Evolutionary conservation across 78 protist species (phyloP).

Genomic region (Dictyostelium brefeldianum): DNA sequence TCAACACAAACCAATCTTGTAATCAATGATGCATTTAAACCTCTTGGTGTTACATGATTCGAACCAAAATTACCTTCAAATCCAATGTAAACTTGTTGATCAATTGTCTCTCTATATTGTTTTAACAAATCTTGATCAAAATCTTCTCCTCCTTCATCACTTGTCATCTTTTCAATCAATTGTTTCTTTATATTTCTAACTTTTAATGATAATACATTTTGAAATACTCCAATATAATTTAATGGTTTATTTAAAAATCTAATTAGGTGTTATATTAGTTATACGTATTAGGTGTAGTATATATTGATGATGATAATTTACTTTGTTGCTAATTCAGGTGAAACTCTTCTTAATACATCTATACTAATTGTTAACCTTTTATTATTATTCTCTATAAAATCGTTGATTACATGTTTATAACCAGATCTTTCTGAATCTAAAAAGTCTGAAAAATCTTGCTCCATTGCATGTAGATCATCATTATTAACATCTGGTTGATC

Average conservation of each 20-base stretch:
- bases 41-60: conserved; percentile 95
- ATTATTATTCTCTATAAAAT: conserved; percentile 32
- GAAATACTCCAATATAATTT: conserved; percentile 6
- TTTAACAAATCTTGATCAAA: conserved; percentile 6
- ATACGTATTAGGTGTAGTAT: not conserved
- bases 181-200: not conserved
- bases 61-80: conserved; percentile 96
- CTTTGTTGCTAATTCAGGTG: conserved; percentile 5
- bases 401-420: not conserved
- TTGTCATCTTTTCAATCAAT: not conserved
- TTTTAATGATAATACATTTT: not conserved
- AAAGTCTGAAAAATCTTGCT: conserved; percentile 28
- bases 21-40: conserved; percentile 87
- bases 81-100: conserved; percentile 85
- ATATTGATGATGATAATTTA: not conserved
- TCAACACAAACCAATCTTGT: conserved; percentile 94
- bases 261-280: not conserved
- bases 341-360: conserved; percentile 17
- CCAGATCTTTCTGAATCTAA: not conserved
- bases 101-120: not conserved
- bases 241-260: conserved; percentile 34
- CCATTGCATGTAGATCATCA: not conserved
- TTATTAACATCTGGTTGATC: not conserved
- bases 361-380: conserved; percentile 27
- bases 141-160: not conserved